Evolutionary conservation across 306 rosid genomes (phyloP), one percentile per base, ranked within the genome.

Genomic region (Begonia masoniana): DNA sequence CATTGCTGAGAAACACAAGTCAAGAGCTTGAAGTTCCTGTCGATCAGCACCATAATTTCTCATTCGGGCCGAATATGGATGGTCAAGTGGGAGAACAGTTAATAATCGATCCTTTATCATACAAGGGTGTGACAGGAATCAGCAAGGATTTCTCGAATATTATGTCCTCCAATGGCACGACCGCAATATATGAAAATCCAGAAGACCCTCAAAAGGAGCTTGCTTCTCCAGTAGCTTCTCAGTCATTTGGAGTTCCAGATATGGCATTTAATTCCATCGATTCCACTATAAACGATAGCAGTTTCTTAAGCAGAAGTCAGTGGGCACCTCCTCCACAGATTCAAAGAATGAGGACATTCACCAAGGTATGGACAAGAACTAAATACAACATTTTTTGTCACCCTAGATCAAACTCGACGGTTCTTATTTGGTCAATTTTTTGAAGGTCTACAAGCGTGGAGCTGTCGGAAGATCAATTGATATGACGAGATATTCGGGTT

Each of bases 391-490:
- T 21, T 21, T 21, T 2, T 1, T 21, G 24, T 21, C 24, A 3
- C 4, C 3, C 24, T 54, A 54, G n/a, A 13, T 31, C 3, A 12
- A 6, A 35, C 56, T 62, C 52, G 63, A 58, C 71, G 52, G 59
- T 60, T 57, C 61, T 62, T 50, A 14, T 16, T 65, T 63, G 17
- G 14, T 42, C 15, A 12, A 45, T 45, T 11, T 35, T 50, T 53
- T 51, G 16, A 56, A 91, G 96, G 99, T 91, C 24, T 83, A 91
- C 76, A 91, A 91, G 70, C 93, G 99, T 12, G 99, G 99, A 73
- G 96, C 99, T 41, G 96, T 91, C 13, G 99, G 99, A 60, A 83
- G 99, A 58, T 91, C 92, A n/a, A 91, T 91, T 51, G 99, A 91
- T 70, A 79, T 91, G 48, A 16, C 96, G 0, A 77, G 96, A 31